phyloP scores from a whole-genome alignment of 176 grass and related monocot species.

The Ananas comosus region DNA sequence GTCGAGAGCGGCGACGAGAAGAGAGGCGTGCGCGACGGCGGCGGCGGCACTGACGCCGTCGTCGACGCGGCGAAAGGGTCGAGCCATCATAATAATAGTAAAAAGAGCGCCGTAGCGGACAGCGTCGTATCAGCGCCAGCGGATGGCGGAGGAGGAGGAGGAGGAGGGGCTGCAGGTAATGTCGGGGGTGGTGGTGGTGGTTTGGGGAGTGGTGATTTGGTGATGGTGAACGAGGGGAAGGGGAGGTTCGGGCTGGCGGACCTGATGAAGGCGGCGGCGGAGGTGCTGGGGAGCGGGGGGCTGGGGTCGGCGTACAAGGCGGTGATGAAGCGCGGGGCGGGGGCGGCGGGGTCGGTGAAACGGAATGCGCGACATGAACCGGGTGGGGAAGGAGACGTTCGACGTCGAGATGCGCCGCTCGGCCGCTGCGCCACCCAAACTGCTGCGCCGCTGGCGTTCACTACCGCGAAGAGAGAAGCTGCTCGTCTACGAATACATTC shows the following conservation, averaged over 20 bases:
- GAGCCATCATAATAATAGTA: background rate
- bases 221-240: constrained; percentile 66
- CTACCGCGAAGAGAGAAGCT: constrained; percentile 86
- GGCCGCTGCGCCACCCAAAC: constrained; percentile 54
- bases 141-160: constrained; percentile 33
- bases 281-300: constrained; percentile 64
- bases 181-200: constrained; percentile 21
- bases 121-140: background rate
- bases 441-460: constrained; percentile 73
- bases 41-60: too few species aligned
- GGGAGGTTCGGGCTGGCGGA: constrained; percentile 65
- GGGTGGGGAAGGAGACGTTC: constrained; percentile 49
- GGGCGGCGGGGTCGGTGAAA: constrained; percentile 56
- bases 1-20: too few species aligned
- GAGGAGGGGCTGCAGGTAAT: background rate
- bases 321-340: constrained; percentile 38
- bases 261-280: constrained; percentile 82
- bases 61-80: background rate
- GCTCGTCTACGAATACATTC: constrained; percentile 70
- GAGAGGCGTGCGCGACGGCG: too few species aligned
- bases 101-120: too few species aligned
- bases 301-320: constrained; percentile 78
- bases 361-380: constrained; percentile 80
- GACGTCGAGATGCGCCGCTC: constrained; percentile 52
- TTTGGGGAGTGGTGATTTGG: constrained; percentile 39